These are phyloP conservation scores for Aspergillus cristatus DNA, from an alignment of 495 filamentous ascomycete species.

Conservation along the genomic window DNA sequence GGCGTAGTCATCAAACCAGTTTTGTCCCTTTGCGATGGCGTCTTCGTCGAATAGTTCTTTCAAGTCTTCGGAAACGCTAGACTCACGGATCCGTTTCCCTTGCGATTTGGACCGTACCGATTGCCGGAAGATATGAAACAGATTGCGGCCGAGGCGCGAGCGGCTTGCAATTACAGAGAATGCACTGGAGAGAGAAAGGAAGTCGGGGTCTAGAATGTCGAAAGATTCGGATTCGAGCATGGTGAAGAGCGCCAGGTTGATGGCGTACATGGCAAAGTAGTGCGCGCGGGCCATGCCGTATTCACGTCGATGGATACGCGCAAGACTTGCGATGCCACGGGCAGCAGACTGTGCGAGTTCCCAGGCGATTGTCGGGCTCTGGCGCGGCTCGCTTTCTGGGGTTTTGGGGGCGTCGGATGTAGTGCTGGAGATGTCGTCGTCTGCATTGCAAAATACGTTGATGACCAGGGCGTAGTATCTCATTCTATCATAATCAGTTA, in stretches of 20 bases:
- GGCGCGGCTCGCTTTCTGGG: slow-evolving; percentile 24
- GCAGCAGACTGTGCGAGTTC: slow-evolving; percentile 21
- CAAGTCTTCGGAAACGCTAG: slow-evolving; percentile 22
- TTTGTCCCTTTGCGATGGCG: slow-evolving; percentile 7
- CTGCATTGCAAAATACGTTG: slow-evolving; percentile 27
- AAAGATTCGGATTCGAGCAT: slow-evolving; percentile 26
- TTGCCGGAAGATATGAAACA: slow-evolving; percentile 36
- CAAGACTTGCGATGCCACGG: slow-evolving; percentile 24
- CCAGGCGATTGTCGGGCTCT: slow-evolving; percentile 10
- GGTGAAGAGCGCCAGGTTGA: slow-evolving; percentile 36
- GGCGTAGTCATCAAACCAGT: slow-evolving; percentile 26
- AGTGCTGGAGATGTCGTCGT: slow-evolving; percentile 8
- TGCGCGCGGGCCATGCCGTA: slow-evolving; percentile 33
- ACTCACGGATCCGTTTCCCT: slow-evolving; percentile 18
- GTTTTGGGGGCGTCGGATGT: slow-evolving; percentile 18
- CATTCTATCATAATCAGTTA: slow-evolving; percentile 26
- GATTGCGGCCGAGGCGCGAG: slow-evolving; percentile 27
- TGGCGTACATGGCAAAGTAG: slow-evolving; percentile 35
- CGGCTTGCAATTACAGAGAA: slow-evolving; percentile 31
- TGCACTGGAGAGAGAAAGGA: slow-evolving; percentile 27
- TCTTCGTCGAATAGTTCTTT: slow-evolving; percentile 33
- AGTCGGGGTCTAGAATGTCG: slow-evolving; percentile 31
- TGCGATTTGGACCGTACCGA: slow-evolving; percentile 26
- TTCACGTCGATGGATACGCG: slow-evolving; percentile 25
- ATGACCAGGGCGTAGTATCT: slow-evolving; percentile 30